phyloP scores from a whole-genome alignment of 306 rosid species.

The Inga oerstediana region DNA sequence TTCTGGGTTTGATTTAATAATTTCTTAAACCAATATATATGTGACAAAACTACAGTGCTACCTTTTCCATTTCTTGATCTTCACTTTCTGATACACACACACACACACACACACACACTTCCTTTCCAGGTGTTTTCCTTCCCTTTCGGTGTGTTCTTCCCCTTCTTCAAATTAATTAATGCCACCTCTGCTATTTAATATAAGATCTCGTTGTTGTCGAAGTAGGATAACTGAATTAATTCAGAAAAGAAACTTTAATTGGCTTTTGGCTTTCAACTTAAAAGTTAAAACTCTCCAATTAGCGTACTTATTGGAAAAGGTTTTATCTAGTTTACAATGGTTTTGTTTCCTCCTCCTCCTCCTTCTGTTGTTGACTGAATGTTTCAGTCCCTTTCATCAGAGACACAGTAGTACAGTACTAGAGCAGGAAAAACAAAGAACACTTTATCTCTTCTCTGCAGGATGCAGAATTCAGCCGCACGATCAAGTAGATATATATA shows the following conservation, averaged over 20 bases:
- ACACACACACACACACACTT: background rate
- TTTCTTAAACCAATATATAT: slow-evolving; percentile 8
- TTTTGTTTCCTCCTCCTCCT: background rate
- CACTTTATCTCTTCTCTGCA: slow-evolving; percentile 28
- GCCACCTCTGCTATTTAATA: too few species aligned
- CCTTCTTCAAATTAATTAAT: background rate
- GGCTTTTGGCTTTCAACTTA: slow-evolving; percentile 6
- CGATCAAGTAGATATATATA: slow-evolving; percentile 15
- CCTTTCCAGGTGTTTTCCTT: slow-evolving; percentile 10
- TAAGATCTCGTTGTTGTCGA: too few species aligned
- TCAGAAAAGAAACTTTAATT: slow-evolving; percentile 11
- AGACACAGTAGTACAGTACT: slow-evolving; percentile 17
- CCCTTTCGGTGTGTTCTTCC: slow-evolving; percentile 8
- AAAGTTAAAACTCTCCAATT: slow-evolving; percentile 23
- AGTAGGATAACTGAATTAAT: background rate
- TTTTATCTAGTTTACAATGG: background rate
- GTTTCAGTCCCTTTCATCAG: background rate
- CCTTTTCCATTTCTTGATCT: slow-evolving; percentile 35
- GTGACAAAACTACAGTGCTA: slow-evolving; percentile 1
- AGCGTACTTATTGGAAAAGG: background rate
- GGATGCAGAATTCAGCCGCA: slow-evolving; percentile 32
- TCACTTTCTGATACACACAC: slow-evolving; percentile 15
- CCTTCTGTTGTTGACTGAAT: background rate
- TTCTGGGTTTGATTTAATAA: slow-evolving; percentile 24
- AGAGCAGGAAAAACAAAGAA: slow-evolving; percentile 15